These are phyloP conservation scores for Huiozyma naganishii DNA, from an alignment of 805 yeast species.

Conservation along the genomic window DNA sequence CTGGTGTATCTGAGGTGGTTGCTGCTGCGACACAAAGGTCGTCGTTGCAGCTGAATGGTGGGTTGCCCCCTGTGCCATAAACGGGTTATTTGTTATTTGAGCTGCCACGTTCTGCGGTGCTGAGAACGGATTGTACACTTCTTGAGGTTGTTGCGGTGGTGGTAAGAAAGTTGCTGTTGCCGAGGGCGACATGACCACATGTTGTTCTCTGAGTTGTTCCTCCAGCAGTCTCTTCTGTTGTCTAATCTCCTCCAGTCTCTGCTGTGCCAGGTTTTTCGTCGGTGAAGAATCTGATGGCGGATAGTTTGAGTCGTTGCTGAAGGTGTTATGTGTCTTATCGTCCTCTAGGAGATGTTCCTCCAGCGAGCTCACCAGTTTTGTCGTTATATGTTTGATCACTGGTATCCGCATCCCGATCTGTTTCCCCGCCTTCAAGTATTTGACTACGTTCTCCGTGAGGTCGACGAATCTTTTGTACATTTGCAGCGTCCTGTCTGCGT, in stretches of 20 bases:
- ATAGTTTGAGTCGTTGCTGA: conserved; percentile 4
- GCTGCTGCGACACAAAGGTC: conserved; percentile 1
- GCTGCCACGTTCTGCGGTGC: not conserved
- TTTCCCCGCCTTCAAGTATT: conserved; percentile 80
- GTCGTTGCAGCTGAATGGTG: conserved; percentile 18
- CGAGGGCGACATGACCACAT: conserved; percentile 18
- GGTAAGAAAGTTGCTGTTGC: conserved; percentile 15
- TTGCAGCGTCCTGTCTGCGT: conserved; percentile 77
- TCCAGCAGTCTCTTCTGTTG: conserved; percentile 24
- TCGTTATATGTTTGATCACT: conserved; percentile 93
- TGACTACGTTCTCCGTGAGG: conserved; percentile 78
- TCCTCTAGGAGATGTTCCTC: conserved; percentile 86
- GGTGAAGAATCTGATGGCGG: conserved; percentile 2
- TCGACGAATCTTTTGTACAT: conserved; percentile 79
- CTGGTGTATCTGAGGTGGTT: conserved; percentile 38
- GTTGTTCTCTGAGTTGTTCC: conserved; percentile 24
- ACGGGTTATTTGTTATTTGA: conserved; percentile 14
- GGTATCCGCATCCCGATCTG: conserved; percentile 88
- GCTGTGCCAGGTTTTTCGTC: conserved; percentile 15
- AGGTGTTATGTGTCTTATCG: conserved; percentile 25
- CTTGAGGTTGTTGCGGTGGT: conserved; percentile 8
- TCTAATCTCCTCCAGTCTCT: conserved; percentile 27
- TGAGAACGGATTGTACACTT: conserved; percentile 3
- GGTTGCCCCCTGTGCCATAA: conserved; percentile 6
- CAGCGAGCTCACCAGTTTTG: conserved; percentile 75